Base-by-base conservation (phyloP, 306 rosid species). In the Arachis stenosperma region DNA sequence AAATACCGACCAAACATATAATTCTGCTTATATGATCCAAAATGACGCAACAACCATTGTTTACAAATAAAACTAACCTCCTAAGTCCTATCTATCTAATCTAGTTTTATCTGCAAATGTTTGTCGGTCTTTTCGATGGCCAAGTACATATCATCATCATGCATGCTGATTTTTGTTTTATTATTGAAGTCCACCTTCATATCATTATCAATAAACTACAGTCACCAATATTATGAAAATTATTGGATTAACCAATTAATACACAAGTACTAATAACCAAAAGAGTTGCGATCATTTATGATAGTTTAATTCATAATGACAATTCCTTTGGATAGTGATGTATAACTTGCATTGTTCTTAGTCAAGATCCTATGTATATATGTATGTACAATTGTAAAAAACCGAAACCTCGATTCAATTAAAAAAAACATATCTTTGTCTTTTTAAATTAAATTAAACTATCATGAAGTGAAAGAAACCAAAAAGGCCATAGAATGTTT, bases 1-100 rank as follows among this genome's bases (percentile, higher is more conserved):
- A 89, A 85, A 85, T 69, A 76, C 91, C 87, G 90, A 77, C 87
- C 86, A 77, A 75, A 14, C 54, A 48, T 56, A 76, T 59, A 53
- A 65, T 74, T 74, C 80, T 83, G 83, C 72, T 74, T 67, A 53
- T 81, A 78, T 71, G 70, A 73, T 39, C 57, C 60, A 47, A 59
- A 69, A 48, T 70, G 70, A 84, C 73, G 81, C 27, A 22, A 4
- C 73, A 76, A 79, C 64, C 58, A 66, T 64, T 66, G 75, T 61
- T 61, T 57, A 63, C 69, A 44, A 55, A 73, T n/a, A 73, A 48
- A 71, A 76, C 82, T 81, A 89, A 86, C 8, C 60, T 53, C 4
- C 37, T 33, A 33, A 33, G 37, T 33, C 4, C 37, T 33, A 33
- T 33, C 37, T 33, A 33, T 33, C 37, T 2, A 33, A 33, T 60